These are phyloP conservation scores for Pezicula neosporulosa DNA, from an alignment of 2,329 filamentous ascomycete genomes.

Conservation along the genomic window DNA sequence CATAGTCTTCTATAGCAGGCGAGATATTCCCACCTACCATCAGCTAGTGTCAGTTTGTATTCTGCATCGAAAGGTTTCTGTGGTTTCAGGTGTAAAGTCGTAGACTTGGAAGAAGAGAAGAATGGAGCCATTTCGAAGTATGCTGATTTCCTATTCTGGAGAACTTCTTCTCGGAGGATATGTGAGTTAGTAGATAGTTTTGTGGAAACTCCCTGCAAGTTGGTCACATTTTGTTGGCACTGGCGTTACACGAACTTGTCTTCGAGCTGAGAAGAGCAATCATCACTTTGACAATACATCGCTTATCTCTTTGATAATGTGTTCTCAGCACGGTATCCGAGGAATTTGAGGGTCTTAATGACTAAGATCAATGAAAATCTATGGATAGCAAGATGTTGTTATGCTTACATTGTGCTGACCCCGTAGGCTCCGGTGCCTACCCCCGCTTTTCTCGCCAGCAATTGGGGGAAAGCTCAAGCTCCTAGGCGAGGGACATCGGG, in stretches of 20 bases:
- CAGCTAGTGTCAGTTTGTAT: conserved; percentile 4
- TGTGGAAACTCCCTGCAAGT: no score
- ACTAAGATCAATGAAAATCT: neutral
- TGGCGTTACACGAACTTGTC: no score
- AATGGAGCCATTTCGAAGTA: neutral
- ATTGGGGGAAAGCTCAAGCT: neutral
- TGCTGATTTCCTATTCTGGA: neutral
- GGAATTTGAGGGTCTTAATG: neutral
- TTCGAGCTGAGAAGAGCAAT: no score
- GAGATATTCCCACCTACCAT: neutral
- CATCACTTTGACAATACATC: no score
- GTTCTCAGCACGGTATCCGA: neutral
- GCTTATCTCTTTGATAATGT: no score
- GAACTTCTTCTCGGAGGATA: neutral
- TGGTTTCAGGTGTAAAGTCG: neutral
- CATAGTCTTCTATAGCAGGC: no score
- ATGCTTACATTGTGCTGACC: neutral
- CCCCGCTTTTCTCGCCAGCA: neutral
- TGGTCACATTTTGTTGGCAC: no score
- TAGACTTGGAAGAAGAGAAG: neutral
- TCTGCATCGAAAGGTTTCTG: conserved; percentile 5
- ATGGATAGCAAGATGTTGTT: neutral
- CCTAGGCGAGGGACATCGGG: no score
- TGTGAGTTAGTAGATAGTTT: no score
- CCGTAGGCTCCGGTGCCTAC: neutral